Evolutionary conservation across 768 basidiomycete species (phyloP), one percentile per base, ranked within the genome.

Genomic region (Boletus bicolor): DNA sequence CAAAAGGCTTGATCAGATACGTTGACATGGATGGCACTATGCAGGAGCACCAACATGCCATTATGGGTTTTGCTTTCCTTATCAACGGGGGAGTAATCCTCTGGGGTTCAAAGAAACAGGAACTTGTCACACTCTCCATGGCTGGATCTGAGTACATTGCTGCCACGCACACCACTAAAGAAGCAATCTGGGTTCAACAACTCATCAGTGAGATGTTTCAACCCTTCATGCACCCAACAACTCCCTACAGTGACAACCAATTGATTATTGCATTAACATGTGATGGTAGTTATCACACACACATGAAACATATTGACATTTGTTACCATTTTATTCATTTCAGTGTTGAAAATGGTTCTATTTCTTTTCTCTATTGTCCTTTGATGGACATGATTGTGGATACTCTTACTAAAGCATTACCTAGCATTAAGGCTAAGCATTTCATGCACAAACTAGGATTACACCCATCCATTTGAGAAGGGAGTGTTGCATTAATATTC

Each of bases 21-120:
- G 28, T 30, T 30, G 28, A 30, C 1, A 7, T 1, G 7, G 28
- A 30, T 30, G 28, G 28, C 7, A 7, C 6, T 7, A 30, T 7
- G 5, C 28, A 30, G 28, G 28, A 30, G 28, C 28, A 30, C 7
- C 7, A 7, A 30, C 28, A 30, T 0, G 1, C 28, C 28, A 30
- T 30, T 7, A 30, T 7, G 1, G 28, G 28, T 30, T 30, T 30
- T 7, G 28, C 28, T 30, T 30, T 30, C 6, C 28, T 30, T 7
- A 7, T 58, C 0, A 7, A 61, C 24, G 28, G 56, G 6, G 53
- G 55, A 11, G 42, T 28, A 9, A 41, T 61, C 4, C 17, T 38
- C 0, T 61, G 50, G 53, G 43, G 32, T 1, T 61, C n/a, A 0
- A 7, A 14, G 7, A 61, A 58, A 12, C 56, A 61, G 8, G 56